Evolutionary conservation across 2,329 filamentous ascomycete species (phyloP), one percentile per base, ranked within the genome.

Genomic region (Exophiala xenobiotica): DNA sequence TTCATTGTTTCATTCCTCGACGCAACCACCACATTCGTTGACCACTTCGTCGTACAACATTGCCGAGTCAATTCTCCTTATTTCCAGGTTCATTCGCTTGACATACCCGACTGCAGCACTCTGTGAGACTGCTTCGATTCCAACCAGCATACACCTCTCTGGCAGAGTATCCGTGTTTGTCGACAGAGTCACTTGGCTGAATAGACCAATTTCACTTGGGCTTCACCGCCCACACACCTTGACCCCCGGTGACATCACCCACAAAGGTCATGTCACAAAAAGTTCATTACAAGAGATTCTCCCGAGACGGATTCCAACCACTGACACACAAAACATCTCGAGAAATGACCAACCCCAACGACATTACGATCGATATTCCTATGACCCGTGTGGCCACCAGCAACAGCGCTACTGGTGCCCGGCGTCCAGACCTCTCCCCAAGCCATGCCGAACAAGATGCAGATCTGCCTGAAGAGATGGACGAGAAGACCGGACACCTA

Each of bases 341-440:
- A 58, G 68, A 66, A 45, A 77, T 77, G 73, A 60, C 66, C 44
- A 72, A 70, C 50, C 70, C 75, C 22, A 73, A 78, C 57, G 78
- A 81, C 61, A 75, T 74, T 37, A 81, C 79, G 20, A 80, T 80
- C 61, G 77, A 84, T 59, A 86, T 86, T 46, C 82, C 82, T 6
- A 71, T 86, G 56, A 75, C 80, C 59, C 74, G 73, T 41, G 77
- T 83, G 33, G 67, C 73, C 57, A 79, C 74, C 50, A 71, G 73
- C 54, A 69, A 71, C 45, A 57, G 57, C 47, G 72, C 74, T 53
- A 72, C 71, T 9, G 73, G 72, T 31, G 70, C 68, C 35, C 71
- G 74, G 39, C 74, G 71, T 57, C 63, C 60, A 49, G 67, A 63
- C 24, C 61, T 63, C 52, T 68, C 65, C 16, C 64, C 68, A 7